Base-by-base conservation (phyloP, 2,329 filamentous ascomycete genomes). In the Neonectria faginata region DNA sequence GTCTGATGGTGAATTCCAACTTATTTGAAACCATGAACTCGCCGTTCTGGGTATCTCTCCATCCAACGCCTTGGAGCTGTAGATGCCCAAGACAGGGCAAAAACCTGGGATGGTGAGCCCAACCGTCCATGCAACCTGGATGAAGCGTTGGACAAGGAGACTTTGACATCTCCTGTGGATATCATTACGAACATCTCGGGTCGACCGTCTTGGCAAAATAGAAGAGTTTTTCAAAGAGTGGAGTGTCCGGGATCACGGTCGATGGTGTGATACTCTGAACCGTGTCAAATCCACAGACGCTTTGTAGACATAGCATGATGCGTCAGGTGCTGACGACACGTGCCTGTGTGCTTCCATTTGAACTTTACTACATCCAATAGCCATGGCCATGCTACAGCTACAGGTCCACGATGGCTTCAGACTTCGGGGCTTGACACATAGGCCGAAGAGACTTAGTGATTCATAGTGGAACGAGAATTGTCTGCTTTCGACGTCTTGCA, bases 161-260 rank as follows among this genome's bases (percentile, higher is more conserved):
- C 18, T 7, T 51, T 29, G 31, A 33, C 44, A 20, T 22, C 48
- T 16, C 20, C n/a, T 33, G 60, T 57, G 54, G 54, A 45, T 53
- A 62, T 47, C 7, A 18, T 56, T 51, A 57, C 48, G 50, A 33
- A 33, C 42, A 48, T n/a, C 48, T 29, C 12, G 36, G 29, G 47
- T 51, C 12, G 29, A 42, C 39, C 22, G 39, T 57, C 41, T 57
- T 62, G 53, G 60, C 53, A 62, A 45, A 57, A 57, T 57, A 53
- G 36, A 57, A 58, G 56, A 56, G n/a, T 36, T 39, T 39, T 65
- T 31, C 27, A 16, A 59, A 57, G 16, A 63, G 63, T 68, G 69
- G 61, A 65, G 66, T 53, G 51, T 53, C 45, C 45, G 27, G 42
- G 22, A 36, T 44, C 42, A 69, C 39, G 54, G 47, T 27, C 25